Percentiles rank a stretch among this genome's conserved stretches.
Evolutionary conservation across 2,329 filamentous ascomycete species (phyloP).

Genomic region (Talaromyces albobiverticillius): DNA sequence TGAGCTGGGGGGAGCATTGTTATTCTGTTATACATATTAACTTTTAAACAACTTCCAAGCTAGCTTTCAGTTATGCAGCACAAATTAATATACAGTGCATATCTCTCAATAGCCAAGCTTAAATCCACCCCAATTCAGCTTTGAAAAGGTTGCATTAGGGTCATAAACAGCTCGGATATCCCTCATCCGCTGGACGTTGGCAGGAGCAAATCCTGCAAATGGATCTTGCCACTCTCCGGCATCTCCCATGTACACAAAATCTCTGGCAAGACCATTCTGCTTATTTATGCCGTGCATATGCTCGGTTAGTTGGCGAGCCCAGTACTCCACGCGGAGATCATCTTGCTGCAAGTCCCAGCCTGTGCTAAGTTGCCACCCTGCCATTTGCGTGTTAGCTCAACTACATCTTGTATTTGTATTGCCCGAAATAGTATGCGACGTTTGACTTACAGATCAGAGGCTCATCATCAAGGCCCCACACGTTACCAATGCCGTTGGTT

Average conservation of each 20-base stretch:
- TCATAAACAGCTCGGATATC: slow-evolving; percentile 32
- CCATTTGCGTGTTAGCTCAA: not conserved
- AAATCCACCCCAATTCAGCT: slow-evolving; percentile 38
- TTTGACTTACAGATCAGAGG: slow-evolving; percentile 29
- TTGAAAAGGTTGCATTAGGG: slow-evolving; percentile 27
- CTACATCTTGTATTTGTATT: too few relatives aligned
- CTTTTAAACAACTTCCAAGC: too few relatives aligned
- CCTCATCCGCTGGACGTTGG: slow-evolving; percentile 34
- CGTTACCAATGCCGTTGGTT: slow-evolving; percentile 39
- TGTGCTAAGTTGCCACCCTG: slow-evolving; percentile 41
- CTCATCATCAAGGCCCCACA: slow-evolving; percentile 34
- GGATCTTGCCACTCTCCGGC: slow-evolving; percentile 38
- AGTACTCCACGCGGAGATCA: slow-evolving; percentile 35
- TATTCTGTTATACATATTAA: too few relatives aligned
- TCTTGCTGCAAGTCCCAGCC: slow-evolving; percentile 35
- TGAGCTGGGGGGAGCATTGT: too few relatives aligned
- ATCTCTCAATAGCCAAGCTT: slow-evolving; percentile 15
- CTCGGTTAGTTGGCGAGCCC: slow-evolving; percentile 28
- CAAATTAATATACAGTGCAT: too few relatives aligned
- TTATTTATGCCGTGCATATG: slow-evolving; percentile 31
- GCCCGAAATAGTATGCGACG: not conserved
- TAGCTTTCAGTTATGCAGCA: too few relatives aligned
- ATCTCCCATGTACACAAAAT: slow-evolving; percentile 40
- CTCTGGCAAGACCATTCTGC: slow-evolving; percentile 27
- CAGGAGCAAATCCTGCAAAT: slow-evolving; percentile 28